Evolutionary conservation across 2,329 filamentous ascomycete genomes (phyloP), one percentile per base, ranked within the genome.

Genomic region (Rutstroemia sp.): DNA sequence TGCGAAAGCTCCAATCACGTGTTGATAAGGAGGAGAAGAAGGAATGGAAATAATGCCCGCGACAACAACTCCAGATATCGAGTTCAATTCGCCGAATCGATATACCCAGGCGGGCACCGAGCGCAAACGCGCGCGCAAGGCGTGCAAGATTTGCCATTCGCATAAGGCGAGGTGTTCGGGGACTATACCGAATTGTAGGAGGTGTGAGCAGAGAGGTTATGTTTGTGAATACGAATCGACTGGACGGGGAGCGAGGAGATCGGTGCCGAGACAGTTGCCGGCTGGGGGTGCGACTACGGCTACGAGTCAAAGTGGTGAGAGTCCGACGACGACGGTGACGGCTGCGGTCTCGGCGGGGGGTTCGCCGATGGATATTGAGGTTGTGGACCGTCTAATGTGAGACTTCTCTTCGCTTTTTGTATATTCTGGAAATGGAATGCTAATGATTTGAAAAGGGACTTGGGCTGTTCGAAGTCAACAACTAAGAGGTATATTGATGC

Each of bases 31-130:
- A 49, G 39, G 38, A 39, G 21, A 23, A 46, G 42, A 19, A 21
- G n/a, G 52, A 19, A 49, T 42, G 48, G 45, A 25, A 49, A 49
- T 36, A 34, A 54, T 42, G 52, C 47, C 21, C 27, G 23, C 19
- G 30, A 34, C 30, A 34, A 34, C 12, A 34, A 34, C 10, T 12
- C 30, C 30, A 34, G 39, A 42, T n/a, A 42, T 42, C 39, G 52
- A 54, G n/a, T 54, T 49, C 52, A 49, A 54, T 49, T 54, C 52
- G n/a, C 36, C 52, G 14, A 45, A 54, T 49, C 44, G 52, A 12
- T 54, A 40, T 34, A 54, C 52, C 4, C 52, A 54, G 25, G 52
- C 52, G 23, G 52, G 52, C 16, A 54, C 52, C 1, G 52, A 54
- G 25, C 38, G 52, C 4, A 54, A 54, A 27, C 38, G 52, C 3